phyloP scores from a whole-genome alignment of 2,329 filamentous ascomycete genomes.

The Chaetomiaceae sp. region DNA sequence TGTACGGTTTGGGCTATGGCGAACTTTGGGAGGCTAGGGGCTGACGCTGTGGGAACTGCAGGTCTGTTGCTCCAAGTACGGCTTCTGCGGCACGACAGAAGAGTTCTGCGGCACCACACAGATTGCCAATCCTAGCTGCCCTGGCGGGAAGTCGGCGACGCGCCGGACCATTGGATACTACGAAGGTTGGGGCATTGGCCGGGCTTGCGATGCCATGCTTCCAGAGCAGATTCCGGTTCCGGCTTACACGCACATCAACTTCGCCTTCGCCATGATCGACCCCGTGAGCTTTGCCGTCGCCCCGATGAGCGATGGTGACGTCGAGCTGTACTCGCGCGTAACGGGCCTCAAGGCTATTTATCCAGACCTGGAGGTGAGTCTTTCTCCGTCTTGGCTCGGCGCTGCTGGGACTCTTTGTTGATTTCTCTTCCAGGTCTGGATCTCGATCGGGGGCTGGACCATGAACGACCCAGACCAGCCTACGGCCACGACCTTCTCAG shows the following conservation, averaged over 20 bases:
- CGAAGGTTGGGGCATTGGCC: background rate
- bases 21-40: too few relatives aligned
- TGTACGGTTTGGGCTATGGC: too few relatives aligned
- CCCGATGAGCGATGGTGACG: conserved; percentile 1
- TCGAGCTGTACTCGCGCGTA: background rate
- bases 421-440: background rate
- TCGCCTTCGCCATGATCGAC: conserved; percentile 4
- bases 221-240: conserved; percentile 1
- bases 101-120: conserved; percentile 3
- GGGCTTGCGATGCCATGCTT: background rate
- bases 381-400: too few relatives aligned
- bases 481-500: background rate
- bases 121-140: background rate
- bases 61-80: conserved; percentile 5
- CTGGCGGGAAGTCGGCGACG: conserved; percentile 1
- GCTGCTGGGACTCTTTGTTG: background rate
- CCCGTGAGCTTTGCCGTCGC: background rate
- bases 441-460: conserved; percentile 3
- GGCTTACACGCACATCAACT: conserved; percentile 3
- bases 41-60: background rate
- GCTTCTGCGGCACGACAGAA: conserved; percentile 2
- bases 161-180: conserved; percentile 5
- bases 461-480: conserved; percentile 3
- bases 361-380: background rate
- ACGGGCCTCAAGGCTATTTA: background rate